Base-by-base conservation (phyloP, 306 rosid genomes). In the Alnus glutinosa region DNA sequence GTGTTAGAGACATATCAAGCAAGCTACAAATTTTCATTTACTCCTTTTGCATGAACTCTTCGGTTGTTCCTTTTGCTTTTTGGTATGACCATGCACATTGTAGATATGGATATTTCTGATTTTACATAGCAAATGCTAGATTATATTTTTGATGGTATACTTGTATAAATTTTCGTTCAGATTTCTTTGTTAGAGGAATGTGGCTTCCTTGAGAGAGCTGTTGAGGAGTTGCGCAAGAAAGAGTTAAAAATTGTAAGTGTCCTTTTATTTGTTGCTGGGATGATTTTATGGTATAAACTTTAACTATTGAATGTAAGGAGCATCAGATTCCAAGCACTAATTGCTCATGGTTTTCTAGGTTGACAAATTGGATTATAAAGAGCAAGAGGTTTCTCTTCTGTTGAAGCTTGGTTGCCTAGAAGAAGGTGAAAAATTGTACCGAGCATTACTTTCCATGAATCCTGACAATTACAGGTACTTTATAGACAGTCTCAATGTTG, bases 381-480 rank as follows among this genome's bases (percentile, higher is more conserved):
- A 95, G 76, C 93, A 93, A 77, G 97, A 93, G 87, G 98, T 91
- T 85, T 87, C 96, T 54, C 99, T 95, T 86, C 67, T 93, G 73
- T 87, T 89, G 67, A 93, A 93, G 89, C 98, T 95, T 90, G 93
- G 90, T 83, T 90, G 16, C 82, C 75, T 90, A 13, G 93, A 88
- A 84, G 93, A 93, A 82, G 96, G 88, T 3, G 91, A 88, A 78
- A 73, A 86, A n/a, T 77, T 95, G 81, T 91, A 90, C 84, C 85
- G 74, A 83, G 76, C 67, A 62, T 83, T 95, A 82, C 99, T 95
- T 83, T 85, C 93, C 80, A 87, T 90, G 91, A 95, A 95, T 85
- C 98, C 98, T 55, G 99, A 95, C 89, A 91, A 95, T 80, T 95
- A 95, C 81, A 78, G 98, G 99, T 96, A 82, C 52, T 70, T 76